Evolutionary conservation across 257 asterid species (phyloP), one percentile per base, ranked within the genome.

Genomic region (Knoxia roxburghii): DNA sequence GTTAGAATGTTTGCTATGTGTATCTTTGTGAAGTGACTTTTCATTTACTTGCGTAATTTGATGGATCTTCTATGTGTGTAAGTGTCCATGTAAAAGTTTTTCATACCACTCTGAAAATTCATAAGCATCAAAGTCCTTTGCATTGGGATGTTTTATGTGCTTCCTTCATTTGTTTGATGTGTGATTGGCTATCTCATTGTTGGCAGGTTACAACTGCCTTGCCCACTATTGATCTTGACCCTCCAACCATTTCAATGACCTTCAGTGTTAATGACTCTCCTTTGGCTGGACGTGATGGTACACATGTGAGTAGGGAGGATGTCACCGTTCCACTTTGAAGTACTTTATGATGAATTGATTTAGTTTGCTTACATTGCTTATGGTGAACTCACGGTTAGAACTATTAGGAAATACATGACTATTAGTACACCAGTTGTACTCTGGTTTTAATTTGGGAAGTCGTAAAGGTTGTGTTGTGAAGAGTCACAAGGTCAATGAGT

Each of bases 181-280:
- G 64, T 50, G 49, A 49, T 30, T n/a, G 26, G 41, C 39, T 35
- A 68, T 23, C 52, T 69, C 48, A 23, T 49, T 74, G 77, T 80
- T 58, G 24, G 61, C 68, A 94, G 99, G 93, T 94, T 70, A 74
- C 75, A 90, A 81, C 93, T 72, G 84, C 95, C 46, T 76, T 94
- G 80, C 99, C 99, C 51, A 82, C 95, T 4, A 90, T 90, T 80
- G 96, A 84, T 70, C 97, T 94, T 50, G 99, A 94, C 72, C 99
- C 99, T 53, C 99, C 99, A 40, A 94, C 99, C 66, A 94, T 88
- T 79, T 94, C 99, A 65, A 94, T 94, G 99, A 94, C 96, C 66
- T 90, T 94, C 79, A 90, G 99, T 35, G 97, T 94, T 56, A 94
- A 94, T 84, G 99, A 94, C 74, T 90, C 99, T 54, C 97, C 97